These are phyloP conservation scores for Cenchrus fungigraminus DNA, from an alignment of 176 grass and related monocot species.

Conservation along the genomic window DNA sequence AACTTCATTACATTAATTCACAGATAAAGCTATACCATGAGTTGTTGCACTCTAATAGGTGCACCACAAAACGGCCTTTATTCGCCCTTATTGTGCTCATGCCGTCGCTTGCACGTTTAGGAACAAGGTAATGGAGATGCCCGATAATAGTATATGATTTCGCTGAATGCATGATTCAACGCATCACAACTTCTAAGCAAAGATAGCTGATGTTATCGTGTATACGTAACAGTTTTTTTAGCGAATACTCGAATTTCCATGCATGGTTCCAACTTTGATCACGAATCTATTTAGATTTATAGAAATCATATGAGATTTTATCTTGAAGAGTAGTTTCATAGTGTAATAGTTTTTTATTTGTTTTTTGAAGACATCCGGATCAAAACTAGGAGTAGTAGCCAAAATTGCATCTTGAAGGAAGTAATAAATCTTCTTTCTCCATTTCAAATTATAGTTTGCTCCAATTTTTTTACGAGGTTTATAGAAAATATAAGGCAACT, in stretches of 20 bases:
- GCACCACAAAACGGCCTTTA: background rate
- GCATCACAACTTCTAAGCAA: background rate
- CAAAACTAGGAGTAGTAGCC: too few relatives aligned
- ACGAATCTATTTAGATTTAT: too few relatives aligned
- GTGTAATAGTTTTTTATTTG: too few relatives aligned
- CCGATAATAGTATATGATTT: background rate
- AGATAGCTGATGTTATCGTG: background rate
- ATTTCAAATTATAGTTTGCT: too few relatives aligned
- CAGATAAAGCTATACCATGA: background rate
- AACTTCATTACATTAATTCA: too few relatives aligned
- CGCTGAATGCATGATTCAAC: background rate
- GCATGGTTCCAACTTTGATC: background rate
- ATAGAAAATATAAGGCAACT: too few relatives aligned
- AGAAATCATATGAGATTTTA: too few relatives aligned
- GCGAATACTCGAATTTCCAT: background rate
- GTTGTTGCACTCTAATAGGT: background rate
- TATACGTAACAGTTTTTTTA: background rate
- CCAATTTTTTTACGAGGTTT: too few relatives aligned
- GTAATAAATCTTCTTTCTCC: too few relatives aligned
- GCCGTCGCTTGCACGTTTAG: constrained; percentile 11
- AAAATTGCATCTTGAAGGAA: too few relatives aligned
- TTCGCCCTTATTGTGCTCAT: background rate
- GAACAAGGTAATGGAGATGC: background rate
- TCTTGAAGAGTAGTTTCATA: background rate
- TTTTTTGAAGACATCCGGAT: too few relatives aligned